Evolutionary conservation across 2,329 filamentous ascomycete genomes (phyloP).

Genomic region (Phaeomoniella chlamydospora): DNA sequence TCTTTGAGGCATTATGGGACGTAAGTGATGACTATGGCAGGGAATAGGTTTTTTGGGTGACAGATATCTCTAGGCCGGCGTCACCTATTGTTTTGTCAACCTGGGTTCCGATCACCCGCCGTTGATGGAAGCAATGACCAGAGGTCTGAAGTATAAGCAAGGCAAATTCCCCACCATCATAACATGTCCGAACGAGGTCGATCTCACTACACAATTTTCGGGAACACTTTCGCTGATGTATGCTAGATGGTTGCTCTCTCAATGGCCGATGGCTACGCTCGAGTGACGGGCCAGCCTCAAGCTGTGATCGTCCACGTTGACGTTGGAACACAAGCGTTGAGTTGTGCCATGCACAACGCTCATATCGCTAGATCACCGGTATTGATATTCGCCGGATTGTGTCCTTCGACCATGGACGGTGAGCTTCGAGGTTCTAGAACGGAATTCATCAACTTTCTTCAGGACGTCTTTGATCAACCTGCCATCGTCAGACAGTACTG

Average conservation of each 20-base stretch:
- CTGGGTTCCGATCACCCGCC: constrained; percentile 50
- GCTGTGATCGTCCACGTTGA: constrained; percentile 71
- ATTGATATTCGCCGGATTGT: constrained; percentile 64
- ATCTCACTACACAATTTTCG: no score
- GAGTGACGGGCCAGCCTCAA: constrained; percentile 57
- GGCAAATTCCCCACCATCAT: constrained; percentile 57
- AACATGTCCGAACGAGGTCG: constrained; percentile 69
- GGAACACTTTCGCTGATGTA: no score
- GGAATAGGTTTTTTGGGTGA: no score
- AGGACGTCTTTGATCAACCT: constrained; percentile 71
- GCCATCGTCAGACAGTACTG: constrained; percentile 75
- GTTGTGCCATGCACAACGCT: constrained; percentile 66
- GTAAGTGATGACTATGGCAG: constrained; percentile 28
- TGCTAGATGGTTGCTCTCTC: constrained; percentile 67
- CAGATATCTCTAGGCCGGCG: constrained; percentile 25
- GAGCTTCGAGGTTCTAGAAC: constrained; percentile 65
- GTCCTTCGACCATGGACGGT: constrained; percentile 62
- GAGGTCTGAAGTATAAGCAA: constrained; percentile 53
- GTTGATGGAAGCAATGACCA: constrained; percentile 69
- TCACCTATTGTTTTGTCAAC: constrained; percentile 38
- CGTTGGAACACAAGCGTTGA: constrained; percentile 66
- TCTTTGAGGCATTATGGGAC: constrained; percentile 71
- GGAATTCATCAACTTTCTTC: constrained; percentile 79
- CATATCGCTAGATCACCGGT: constrained; percentile 61
- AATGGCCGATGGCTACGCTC: constrained; percentile 70